Evolutionary conservation across 306 rosid genomes (phyloP), one percentile per base, ranked within the genome.

Genomic region (Styphnolobium japonicum): DNA sequence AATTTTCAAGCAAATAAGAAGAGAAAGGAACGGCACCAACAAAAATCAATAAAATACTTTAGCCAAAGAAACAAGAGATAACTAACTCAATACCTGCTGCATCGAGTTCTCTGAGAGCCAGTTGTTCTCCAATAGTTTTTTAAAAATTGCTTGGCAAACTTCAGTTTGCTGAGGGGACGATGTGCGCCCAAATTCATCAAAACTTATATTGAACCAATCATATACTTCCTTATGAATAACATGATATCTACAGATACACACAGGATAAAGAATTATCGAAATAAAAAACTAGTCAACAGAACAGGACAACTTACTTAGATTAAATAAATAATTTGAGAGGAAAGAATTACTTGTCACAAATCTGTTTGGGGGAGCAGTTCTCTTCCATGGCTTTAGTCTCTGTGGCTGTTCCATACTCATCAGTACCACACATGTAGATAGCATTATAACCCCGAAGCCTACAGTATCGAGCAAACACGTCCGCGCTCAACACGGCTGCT

Each of bases 311-410:
- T 16, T 9, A 60, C 29, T 34, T 22, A 7, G 10, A 39, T 49
- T 21, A 56, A 67, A 10, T 12, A n/a, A n/a, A n/a, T n/a, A n/a
- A n/a, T n/a, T n/a, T n/a, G n/a, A n/a, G n/a, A n/a, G n/a, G n/a
- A 21, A 7, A 65, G 2, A 8, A 9, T 15, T 83, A 95, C 99
- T 93, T 95, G 86, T 95, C 98, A 73, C 99, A 95, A 67, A 95
- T 95, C 81, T 95, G 88, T 65, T 91, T 83, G 12, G 98, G 97
- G 63, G 97, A 90, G 73, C 96, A 90, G 2, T 91, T 91, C 89
- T 95, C 98, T 78, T 95, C 98, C 89, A 95, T 5, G 58, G 98
- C 98, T 68, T 95, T 95, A 10, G 98, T 95, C 87, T 95, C 98
- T 1, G 98, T 92, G 1, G 98, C 97, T 0, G 98, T 95, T 0